These are phyloP conservation scores for Chlamydomonas sp. DNA, from an alignment of 139 green algal species.

Conservation along the genomic window DNA sequence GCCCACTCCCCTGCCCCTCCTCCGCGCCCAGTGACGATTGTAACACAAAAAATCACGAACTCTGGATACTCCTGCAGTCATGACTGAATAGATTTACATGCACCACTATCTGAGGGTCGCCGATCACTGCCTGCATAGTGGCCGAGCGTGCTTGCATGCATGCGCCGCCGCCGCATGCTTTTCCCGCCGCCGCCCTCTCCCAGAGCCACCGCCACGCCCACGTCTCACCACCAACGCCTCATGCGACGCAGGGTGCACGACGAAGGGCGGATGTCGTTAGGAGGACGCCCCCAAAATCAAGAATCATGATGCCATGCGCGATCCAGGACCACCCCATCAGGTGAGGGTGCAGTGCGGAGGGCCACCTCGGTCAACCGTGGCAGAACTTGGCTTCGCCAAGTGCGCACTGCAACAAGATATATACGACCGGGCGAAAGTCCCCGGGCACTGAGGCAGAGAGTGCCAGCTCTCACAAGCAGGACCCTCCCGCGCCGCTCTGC, in stretches of 20 bases:
- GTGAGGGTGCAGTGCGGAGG: constrained; percentile 69
- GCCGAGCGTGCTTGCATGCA: neutral
- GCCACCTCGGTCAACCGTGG: constrained; percentile 59
- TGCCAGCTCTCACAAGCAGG: constrained; percentile 83
- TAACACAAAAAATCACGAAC: constrained; percentile 7
- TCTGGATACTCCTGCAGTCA: neutral
- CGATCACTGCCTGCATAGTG: neutral
- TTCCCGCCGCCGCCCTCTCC: neutral
- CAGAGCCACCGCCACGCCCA: neutral
- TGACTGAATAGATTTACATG: constrained; percentile 53
- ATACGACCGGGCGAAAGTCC: constrained; percentile 93
- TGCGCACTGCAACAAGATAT: constrained; percentile 32
- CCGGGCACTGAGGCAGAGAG: constrained; percentile 93
- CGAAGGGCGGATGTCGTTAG: neutral
- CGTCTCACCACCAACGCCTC: neutral
- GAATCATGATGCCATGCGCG: no score
- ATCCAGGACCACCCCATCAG: no score
- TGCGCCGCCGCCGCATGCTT: neutral
- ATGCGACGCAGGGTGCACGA: constrained; percentile 6
- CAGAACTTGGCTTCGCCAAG: constrained; percentile 15
- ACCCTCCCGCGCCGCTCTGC: constrained; percentile 48
- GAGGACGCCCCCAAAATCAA: neutral
- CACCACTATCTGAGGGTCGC: constrained; percentile 61
- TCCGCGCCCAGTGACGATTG: constrained; percentile 9
- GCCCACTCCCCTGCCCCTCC: neutral